A percentile compares a stretch with the other conserved stretches of the same genome.
Conservation (phyloP, 768 basidiomycete genomes). For the Termitomyces sp. region DNA sequence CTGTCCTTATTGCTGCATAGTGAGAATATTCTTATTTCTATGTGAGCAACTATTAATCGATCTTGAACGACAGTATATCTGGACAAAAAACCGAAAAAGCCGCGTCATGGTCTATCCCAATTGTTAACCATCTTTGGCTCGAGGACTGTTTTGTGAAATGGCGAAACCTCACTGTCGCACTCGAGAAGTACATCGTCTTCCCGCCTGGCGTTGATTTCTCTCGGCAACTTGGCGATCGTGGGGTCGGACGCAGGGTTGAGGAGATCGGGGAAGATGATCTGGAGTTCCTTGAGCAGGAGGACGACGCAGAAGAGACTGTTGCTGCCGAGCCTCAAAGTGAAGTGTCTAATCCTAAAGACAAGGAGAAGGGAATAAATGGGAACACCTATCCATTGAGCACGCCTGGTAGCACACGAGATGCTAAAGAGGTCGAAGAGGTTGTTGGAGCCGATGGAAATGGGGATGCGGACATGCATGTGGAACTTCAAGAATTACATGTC, state of each 20-base stretch:
- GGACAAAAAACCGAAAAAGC: slow-evolving; percentile 71
- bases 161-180: slow-evolving; percentile 59
- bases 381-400: slow-evolving; percentile 18
- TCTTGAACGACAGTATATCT: slow-evolving; percentile 23
- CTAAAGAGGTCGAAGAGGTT: slow-evolving; percentile 23
- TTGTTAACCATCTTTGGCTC: slow-evolving; percentile 89
- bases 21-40: slow-evolving; percentile 33
- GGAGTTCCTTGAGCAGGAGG: slow-evolving; percentile 18
- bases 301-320: slow-evolving; percentile 14
- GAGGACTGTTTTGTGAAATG: slow-evolving; percentile 87
- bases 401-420: slow-evolving; percentile 23
- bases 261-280: slow-evolving; percentile 20
- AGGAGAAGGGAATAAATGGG: slow-evolving; percentile 4
- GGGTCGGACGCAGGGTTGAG: slow-evolving; percentile 27
- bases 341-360: slow-evolving; percentile 1
- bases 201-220: slow-evolving; percentile 66
- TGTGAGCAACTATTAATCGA: neutral
- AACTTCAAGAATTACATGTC: neutral
- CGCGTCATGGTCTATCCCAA: slow-evolving; percentile 72
- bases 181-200: slow-evolving; percentile 65
- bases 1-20: slow-evolving; percentile 81
- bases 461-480: slow-evolving; percentile 4
- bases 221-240: slow-evolving; percentile 34
- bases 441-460: slow-evolving; percentile 10
- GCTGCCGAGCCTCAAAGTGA: slow-evolving; percentile 12